Evolutionary conservation across 2,329 filamentous ascomycete species (phyloP).

Genomic region (Aureobasidium sp.): DNA sequence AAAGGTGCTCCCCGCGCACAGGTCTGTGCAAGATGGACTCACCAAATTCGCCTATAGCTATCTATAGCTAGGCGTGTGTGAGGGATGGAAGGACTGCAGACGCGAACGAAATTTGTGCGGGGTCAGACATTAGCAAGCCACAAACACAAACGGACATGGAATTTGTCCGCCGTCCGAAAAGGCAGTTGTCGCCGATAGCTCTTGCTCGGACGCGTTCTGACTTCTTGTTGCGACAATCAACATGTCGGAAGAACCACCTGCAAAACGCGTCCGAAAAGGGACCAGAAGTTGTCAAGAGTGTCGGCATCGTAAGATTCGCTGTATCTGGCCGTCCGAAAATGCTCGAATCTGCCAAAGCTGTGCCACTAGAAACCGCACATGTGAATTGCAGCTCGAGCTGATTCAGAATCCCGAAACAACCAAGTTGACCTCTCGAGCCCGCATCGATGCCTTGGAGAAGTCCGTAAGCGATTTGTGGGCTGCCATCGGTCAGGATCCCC

Average conservation of each 20-base stretch:
- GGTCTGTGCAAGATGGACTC: too few species aligned
- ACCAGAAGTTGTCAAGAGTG: constrained; percentile 28
- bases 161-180: not conserved
- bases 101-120: not conserved
- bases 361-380: constrained; percentile 18
- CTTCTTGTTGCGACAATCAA: not conserved
- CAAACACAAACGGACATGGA: not conserved
- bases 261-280: constrained; percentile 25
- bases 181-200: not conserved
- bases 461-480: constrained; percentile 20
- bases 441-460: constrained; percentile 21
- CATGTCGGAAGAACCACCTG: constrained; percentile 12
- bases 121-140: not conserved
- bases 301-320: constrained; percentile 27
- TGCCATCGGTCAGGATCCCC: constrained; percentile 7
- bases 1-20: not conserved
- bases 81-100: not conserved
- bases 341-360: constrained; percentile 22
- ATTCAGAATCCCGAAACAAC: constrained; percentile 12
- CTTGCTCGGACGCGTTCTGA: not conserved
- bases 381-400: constrained; percentile 20
- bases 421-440: constrained; percentile 20
- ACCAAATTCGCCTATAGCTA: too few species aligned
- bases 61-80: not conserved
- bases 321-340: constrained; percentile 23